Percentiles rank a stretch among this genome's conserved stretches.
phyloP scores from a whole-genome alignment of 805 yeast genomes.

The Hagleromyces aurorensis region DNA sequence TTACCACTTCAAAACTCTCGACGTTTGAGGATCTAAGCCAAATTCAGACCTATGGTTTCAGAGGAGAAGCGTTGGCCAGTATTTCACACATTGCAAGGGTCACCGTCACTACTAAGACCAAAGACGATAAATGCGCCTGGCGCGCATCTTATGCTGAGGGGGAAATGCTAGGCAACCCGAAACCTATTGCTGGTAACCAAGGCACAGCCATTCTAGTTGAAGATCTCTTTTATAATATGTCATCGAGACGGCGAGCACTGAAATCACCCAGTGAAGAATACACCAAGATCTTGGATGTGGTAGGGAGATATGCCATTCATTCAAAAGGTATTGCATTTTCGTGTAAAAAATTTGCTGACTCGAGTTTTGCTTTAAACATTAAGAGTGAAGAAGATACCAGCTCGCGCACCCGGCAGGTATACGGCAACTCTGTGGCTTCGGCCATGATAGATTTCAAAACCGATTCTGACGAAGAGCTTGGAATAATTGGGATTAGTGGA shows the following conservation, averaged over 20 bases:
- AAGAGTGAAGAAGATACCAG: conserved; percentile 40
- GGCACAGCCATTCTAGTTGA: conserved; percentile 86
- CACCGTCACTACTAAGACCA: conserved; percentile 68
- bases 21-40: conserved; percentile 66
- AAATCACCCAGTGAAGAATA: conserved; percentile 67
- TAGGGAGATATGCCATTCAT: conserved; percentile 78
- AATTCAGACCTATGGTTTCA: conserved; percentile 80
- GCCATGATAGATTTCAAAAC: conserved; percentile 48
- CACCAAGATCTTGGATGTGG: conserved; percentile 67
- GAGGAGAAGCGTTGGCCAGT: conserved; percentile 95
- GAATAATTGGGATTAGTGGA: conserved; percentile 49
- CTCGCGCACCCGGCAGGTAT: conserved; percentile 69
- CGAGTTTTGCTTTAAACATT: conserved; percentile 57
- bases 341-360: conserved; percentile 73
- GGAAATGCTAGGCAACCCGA: conserved; percentile 45
- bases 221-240: conserved; percentile 83
- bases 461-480: conserved; percentile 34
- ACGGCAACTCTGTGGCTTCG: conserved; percentile 60
- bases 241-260: conserved; percentile 65
- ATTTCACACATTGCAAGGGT: conserved; percentile 85
- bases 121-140: conserved; percentile 58
- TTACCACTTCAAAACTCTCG: conserved; percentile 79
- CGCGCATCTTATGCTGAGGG: conserved; percentile 64
- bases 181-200: conserved; percentile 74
- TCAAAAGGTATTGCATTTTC: conserved; percentile 61